Conservation (phyloP, 352 stramenopile genomes). For the Phytopythium chamaehyphon region DNA sequence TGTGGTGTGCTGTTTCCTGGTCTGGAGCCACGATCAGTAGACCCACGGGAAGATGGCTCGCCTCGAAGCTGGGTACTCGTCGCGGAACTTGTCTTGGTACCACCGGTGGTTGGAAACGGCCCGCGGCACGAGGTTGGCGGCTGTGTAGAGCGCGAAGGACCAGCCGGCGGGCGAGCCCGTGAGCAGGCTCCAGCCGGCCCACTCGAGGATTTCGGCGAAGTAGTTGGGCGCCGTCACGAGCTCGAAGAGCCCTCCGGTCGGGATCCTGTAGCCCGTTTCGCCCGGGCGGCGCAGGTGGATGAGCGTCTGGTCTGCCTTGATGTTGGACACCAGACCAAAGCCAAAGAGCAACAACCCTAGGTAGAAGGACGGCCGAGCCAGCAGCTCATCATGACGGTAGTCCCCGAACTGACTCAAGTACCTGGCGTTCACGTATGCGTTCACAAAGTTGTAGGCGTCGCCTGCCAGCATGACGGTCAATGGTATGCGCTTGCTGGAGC, state of each 20-base stretch:
- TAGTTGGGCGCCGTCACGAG: conserved; percentile 78
- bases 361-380: conserved; percentile 46
- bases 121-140: conserved; percentile 42
- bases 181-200: conserved; percentile 59
- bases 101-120: conserved; percentile 48
- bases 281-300: conserved; percentile 57
- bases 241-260: conserved; percentile 54
- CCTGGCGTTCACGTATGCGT: conserved; percentile 66
- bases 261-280: conserved; percentile 58
- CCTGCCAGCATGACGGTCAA: conserved; percentile 46
- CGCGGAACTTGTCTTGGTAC: conserved; percentile 55
- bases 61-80: conserved; percentile 28
- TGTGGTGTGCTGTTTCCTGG: too few species aligned
- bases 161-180: conserved; percentile 46
- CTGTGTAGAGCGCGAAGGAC: conserved; percentile 47
- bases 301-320: conserved; percentile 64
- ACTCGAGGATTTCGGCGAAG: conserved; percentile 73
- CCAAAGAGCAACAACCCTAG: conserved; percentile 42
- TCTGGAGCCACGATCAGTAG: too few species aligned
- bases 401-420: conserved; percentile 59
- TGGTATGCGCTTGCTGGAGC: conserved; percentile 54
- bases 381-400: conserved; percentile 34
- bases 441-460: conserved; percentile 67
- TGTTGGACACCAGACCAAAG: conserved; percentile 52
- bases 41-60: conserved; percentile 35